Evolutionary conservation across 305 asterid species (phyloP).

Genomic region (Nicotiana rustica): DNA sequence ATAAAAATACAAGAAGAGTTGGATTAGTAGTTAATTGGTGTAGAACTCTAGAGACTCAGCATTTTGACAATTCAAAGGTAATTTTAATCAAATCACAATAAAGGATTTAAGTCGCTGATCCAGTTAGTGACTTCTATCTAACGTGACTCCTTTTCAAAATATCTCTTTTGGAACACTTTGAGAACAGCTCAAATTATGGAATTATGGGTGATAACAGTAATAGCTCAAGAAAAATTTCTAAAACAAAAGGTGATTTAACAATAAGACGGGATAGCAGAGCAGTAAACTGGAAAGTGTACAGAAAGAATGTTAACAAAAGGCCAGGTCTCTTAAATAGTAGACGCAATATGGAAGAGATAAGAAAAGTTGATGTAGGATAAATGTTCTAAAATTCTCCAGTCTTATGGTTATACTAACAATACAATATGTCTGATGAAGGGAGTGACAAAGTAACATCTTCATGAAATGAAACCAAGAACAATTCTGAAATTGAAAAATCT

Average conservation of each 20-base stretch:
- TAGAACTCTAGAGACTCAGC: constrained; percentile 8
- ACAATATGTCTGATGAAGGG: not conserved
- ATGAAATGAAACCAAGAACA: not conserved
- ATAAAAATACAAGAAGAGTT: not conserved
- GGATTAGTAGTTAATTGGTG: constrained; percentile 21
- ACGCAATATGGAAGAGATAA: not conserved
- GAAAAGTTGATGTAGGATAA: constrained; percentile 7
- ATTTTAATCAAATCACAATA: not conserved
- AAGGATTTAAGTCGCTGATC: constrained; percentile 12
- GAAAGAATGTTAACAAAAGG: constrained; percentile 17
- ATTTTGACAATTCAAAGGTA: constrained; percentile 20
- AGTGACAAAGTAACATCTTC: not conserved
- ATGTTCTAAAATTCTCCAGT: not conserved
- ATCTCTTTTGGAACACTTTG: not conserved
- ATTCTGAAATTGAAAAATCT: not conserved
- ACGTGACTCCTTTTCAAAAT: not conserved
- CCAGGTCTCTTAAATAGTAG: constrained; percentile 22
- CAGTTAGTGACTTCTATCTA: not conserved
- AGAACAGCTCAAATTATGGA: constrained; percentile 21
- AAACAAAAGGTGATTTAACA: not conserved
- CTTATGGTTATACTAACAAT: constrained; percentile 17
- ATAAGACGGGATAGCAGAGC: not conserved
- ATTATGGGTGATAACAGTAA: constrained; percentile 16
- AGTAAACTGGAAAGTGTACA: not conserved
- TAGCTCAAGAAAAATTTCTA: constrained; percentile 9